A percentile compares a stretch with the other conserved stretches of the same genome.
These are phyloP conservation scores for Gossypioides kirkii DNA, from an alignment of 345 rosid species.

Conservation along the genomic window DNA sequence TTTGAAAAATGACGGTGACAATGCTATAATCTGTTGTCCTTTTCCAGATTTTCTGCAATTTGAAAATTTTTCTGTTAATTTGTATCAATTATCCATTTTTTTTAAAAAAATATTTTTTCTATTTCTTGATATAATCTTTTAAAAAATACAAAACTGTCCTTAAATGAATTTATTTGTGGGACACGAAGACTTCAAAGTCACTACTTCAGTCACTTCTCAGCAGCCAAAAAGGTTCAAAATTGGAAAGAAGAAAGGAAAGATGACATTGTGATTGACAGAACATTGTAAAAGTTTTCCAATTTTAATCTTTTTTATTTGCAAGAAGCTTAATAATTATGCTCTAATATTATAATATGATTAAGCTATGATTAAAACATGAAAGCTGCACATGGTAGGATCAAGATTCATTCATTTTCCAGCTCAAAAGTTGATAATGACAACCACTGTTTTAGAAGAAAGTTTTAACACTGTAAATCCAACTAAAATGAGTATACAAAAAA, in stretches of 20 bases:
- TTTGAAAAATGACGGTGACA: background rate
- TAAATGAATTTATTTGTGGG: background rate
- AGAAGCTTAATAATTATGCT: constrained; percentile 14
- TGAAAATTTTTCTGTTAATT: background rate
- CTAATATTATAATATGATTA: background rate
- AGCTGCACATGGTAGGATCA: constrained; percentile 24
- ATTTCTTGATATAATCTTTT: too few relatives aligned
- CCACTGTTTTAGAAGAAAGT: background rate
- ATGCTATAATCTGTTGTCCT: background rate
- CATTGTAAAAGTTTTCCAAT: background rate
- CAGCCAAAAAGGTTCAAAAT: background rate
- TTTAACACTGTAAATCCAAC: background rate
- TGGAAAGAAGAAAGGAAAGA: constrained; percentile 15
- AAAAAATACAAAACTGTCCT: background rate
- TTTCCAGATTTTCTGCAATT: constrained; percentile 2
- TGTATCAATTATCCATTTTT: background rate
- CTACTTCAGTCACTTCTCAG: background rate
- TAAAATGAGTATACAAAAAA: background rate
- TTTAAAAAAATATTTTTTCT: background rate
- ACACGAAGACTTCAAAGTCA: background rate
- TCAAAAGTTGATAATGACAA: constrained; percentile 29
- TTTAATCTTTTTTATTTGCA: background rate
- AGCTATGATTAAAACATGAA: constrained; percentile 6
- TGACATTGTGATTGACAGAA: background rate
- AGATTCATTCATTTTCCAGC: constrained; percentile 21